Evolutionary conservation across 2,329 filamentous ascomycete species (phyloP).

Genomic region (Botryotinia narcissicola): DNA sequence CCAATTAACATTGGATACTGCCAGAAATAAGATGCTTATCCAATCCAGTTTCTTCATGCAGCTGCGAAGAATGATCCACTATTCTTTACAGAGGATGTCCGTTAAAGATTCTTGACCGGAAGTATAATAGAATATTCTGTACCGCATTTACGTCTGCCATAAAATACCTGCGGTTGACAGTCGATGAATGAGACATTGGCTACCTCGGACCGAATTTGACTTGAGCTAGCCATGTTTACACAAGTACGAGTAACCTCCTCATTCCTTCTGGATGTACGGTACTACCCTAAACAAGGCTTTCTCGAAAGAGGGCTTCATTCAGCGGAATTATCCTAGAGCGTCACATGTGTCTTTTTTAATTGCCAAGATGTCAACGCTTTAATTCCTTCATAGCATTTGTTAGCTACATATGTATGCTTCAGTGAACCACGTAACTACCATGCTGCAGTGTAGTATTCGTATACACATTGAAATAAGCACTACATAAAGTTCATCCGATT

Average conservation of each 20-base stretch:
- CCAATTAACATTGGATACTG: neutral
- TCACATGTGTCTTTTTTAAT: constrained; percentile 12
- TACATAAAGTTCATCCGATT: constrained; percentile 3
- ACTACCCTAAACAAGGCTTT: neutral
- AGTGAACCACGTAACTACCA: constrained; percentile 17
- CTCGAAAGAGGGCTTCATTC: neutral
- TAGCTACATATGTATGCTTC: neutral
- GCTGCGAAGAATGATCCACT: neutral
- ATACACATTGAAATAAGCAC: constrained; percentile 14
- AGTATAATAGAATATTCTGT: neutral
- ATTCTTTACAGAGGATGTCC: neutral
- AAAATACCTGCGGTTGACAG: neutral
- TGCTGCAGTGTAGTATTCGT: constrained; percentile 20
- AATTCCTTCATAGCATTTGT: neutral
- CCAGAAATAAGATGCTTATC: neutral
- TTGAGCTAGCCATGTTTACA: constrained; percentile 11
- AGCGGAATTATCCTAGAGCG: neutral
- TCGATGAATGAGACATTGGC: constrained; percentile 12
- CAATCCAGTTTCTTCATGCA: neutral
- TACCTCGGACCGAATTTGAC: constrained; percentile 19
- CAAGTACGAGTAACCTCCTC: neutral
- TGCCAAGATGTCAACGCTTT: constrained; percentile 10
- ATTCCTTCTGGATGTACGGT: constrained; percentile 16
- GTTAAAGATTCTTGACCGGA: neutral
- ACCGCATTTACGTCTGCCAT: neutral